These are phyloP conservation scores for Mikania micrantha DNA, from an alignment of 129 eudicot genomes.

Conservation along the genomic window DNA sequence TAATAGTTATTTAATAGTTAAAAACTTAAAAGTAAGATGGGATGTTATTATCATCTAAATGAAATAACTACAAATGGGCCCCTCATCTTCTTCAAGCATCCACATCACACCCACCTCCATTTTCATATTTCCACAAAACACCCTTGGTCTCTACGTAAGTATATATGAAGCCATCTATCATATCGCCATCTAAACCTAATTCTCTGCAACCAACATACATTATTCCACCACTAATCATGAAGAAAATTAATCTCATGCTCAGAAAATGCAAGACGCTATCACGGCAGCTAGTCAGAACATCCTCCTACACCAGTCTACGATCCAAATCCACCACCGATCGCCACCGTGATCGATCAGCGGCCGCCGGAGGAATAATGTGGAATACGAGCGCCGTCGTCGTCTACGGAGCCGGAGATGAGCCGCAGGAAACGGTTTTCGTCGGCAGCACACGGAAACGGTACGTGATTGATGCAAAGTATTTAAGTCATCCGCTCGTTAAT, in stretches of 20 bases:
- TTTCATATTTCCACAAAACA: neutral
- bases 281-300: slow-evolving; percentile 27
- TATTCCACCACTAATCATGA: slow-evolving; percentile 12
- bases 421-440: slow-evolving; percentile 30
- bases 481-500: slow-evolving; percentile 41
- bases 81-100: neutral
- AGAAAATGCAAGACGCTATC: slow-evolving; percentile 45
- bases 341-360: neutral
- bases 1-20: neutral
- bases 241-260: slow-evolving; percentile 33
- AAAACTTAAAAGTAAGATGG: slow-evolving; percentile 32
- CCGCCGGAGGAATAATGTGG: slow-evolving; percentile 12
- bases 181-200: slow-evolving; percentile 21
- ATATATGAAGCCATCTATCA: slow-evolving; percentile 13
- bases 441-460: slow-evolving; percentile 43
- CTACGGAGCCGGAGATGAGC: slow-evolving; percentile 19
- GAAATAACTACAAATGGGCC: slow-evolving; percentile 22
- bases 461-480: slow-evolving; percentile 33
- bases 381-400: neutral
- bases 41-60: slow-evolving; percentile 26
- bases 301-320: slow-evolving; percentile 27
- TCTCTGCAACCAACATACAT: neutral
- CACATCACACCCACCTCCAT: slow-evolving; percentile 28
- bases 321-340: slow-evolving; percentile 21
- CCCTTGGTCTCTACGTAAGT: slow-evolving; percentile 13